A percentile compares a stretch with the other conserved stretches of the same genome.
Conservation (phyloP, 441 rosid genomes). For the Kokia cookei region DNA sequence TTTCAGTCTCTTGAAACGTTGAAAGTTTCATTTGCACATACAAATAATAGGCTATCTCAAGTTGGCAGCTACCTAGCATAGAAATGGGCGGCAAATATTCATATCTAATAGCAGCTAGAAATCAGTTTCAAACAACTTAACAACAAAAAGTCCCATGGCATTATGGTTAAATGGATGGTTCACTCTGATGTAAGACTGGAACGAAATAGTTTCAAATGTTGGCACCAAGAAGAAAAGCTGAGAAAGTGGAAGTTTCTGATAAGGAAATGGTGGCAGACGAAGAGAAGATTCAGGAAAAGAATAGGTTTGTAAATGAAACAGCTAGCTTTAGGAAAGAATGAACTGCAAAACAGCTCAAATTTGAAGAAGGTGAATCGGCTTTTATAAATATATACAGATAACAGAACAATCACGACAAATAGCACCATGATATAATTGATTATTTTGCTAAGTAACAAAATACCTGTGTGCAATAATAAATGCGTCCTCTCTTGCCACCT, state of each 20-base stretch:
- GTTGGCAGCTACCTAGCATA: neutral
- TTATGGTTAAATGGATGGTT: neutral
- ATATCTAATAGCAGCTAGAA: neutral
- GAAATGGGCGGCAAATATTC: neutral
- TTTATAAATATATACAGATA: neutral
- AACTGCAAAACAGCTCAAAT: neutral
- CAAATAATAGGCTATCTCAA: neutral
- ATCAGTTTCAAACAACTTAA: neutral
- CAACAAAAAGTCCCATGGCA: neutral
- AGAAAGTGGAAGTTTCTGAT: neutral
- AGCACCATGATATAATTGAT: neutral
- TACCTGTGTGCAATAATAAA: slow-evolving; percentile 94
- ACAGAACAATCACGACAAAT: neutral
- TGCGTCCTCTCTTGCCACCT: slow-evolving; percentile 88
- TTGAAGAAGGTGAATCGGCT: neutral
- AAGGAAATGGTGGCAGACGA: neutral
- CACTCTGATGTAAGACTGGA: neutral
- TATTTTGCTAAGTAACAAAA: neutral
- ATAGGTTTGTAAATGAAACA: neutral
- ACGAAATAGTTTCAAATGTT: neutral
- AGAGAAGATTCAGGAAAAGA: neutral
- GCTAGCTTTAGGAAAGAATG: neutral
- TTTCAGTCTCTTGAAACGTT: neutral
- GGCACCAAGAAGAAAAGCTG: neutral
- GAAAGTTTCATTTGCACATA: neutral